Base-by-base conservation (phyloP, 257 asterid species). In the Verbena officinalis region DNA sequence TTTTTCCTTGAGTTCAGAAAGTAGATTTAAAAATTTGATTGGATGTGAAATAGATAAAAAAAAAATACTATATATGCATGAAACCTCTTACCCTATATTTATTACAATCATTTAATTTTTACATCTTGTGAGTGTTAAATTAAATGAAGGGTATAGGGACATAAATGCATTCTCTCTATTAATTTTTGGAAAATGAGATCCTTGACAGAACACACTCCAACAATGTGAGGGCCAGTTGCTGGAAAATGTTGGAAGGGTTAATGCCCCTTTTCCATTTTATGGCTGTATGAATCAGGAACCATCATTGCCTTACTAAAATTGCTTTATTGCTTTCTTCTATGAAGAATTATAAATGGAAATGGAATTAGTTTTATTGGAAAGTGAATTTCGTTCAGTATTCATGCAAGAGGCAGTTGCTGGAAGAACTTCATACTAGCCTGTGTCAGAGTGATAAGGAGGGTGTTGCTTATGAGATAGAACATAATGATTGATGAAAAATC, bases 311-410 rank as follows among this genome's bases (percentile, higher is more conserved):
- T 52, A 49, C 40, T n/a, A 6, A 11, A 33, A 5, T 51, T 36
- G 21, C 19, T 42, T 22, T n/a, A 30, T 62, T 62, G 27, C 21
- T 12, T 62, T 8, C 36, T 46, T 38, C 14, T 52, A 40, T 58
- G 64, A 58, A 58, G 36, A 17, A 33, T 11, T 14, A 14, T 51
- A 14, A 38, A 23, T 64, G 70, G 51, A 51, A 39, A 64, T n/a
- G n/a, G 54, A 39, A 39, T 39, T 39, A 2, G 7, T 14, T 46
- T 4, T 64, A 19, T 40, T 15, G 7, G 20, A 15, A 52, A 52
- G 15, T 56, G 22, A 8, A 10, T 56, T 33, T 30, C 9, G 34
- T 34, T 58, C 13, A 16, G 20, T 58, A 19, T 14, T 58, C 39
- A 19, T 21, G 64, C 64, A 58, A 38, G 33, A 39, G 15, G 13